Evolutionary conservation across 2,329 filamentous ascomycete species (phyloP).

Genomic region (Calycina herbarum): DNA sequence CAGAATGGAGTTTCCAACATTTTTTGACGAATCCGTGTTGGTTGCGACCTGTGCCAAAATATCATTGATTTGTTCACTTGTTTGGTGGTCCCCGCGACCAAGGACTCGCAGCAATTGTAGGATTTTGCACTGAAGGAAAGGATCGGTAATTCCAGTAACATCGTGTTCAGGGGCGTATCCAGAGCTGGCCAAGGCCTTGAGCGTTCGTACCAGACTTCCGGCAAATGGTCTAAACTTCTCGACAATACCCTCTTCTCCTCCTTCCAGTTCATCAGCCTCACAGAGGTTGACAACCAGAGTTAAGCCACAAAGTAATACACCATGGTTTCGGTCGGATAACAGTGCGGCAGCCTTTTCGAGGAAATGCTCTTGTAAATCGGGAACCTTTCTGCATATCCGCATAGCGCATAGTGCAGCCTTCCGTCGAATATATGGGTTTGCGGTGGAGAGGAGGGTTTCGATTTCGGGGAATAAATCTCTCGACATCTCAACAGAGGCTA

Average conservation of each 20-base stretch:
- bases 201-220: slow-evolving; percentile 80
- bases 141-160: slow-evolving; percentile 96
- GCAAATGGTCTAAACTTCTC: slow-evolving; percentile 88
- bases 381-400: slow-evolving; percentile 97
- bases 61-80: slow-evolving; percentile 97
- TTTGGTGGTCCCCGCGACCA: slow-evolving; percentile 79
- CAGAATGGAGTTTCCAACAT: slow-evolving; percentile 95
- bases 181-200: slow-evolving; percentile 91
- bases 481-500: slow-evolving; percentile 97
- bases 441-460: slow-evolving; percentile 84
- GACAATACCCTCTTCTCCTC: slow-evolving; percentile 83
- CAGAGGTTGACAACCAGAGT: slow-evolving; percentile 91
- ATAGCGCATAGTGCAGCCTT: slow-evolving; percentile 99
- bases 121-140: slow-evolving; percentile 96
- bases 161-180: slow-evolving; percentile 98
- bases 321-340: slow-evolving; percentile 91
- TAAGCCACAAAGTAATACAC: slow-evolving; percentile 87
- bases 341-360: slow-evolving; percentile 88
- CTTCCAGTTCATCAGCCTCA: slow-evolving; percentile 90
- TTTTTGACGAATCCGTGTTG: slow-evolving; percentile 97
- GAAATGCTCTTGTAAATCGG: slow-evolving; percentile 96
- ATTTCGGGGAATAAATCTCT: slow-evolving; percentile 95
- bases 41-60: slow-evolving; percentile 96
- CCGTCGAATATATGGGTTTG: slow-evolving; percentile 96
- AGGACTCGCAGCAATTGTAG: slow-evolving; percentile 82